A percentile compares a stretch with the other conserved stretches of the same genome.
These are phyloP conservation scores for Oleoguttula mirabilis DNA, from an alignment of 495 filamentous ascomycete species.

Conservation along the genomic window DNA sequence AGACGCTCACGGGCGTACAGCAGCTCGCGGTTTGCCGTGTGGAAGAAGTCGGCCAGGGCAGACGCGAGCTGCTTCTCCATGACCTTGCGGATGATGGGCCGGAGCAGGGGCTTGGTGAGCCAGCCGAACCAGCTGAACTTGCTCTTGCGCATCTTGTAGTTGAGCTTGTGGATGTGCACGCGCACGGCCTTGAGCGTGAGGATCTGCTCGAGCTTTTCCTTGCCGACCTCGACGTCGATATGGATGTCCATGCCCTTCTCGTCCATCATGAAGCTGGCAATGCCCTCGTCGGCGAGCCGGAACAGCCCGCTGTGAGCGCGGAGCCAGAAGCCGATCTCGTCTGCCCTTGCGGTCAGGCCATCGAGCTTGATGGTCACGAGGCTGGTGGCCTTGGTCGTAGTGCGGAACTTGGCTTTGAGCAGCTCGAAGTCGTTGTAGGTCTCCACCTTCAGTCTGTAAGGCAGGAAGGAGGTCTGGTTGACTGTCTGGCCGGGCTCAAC, in stretches of 20 bases:
- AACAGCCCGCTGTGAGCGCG: conserved; percentile 54
- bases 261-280: conserved; percentile 74
- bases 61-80: conserved; percentile 68
- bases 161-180: conserved; percentile 75
- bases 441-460: conserved; percentile 66
- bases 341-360: conserved; percentile 67
- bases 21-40: conserved; percentile 69
- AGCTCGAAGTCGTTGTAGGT: conserved; percentile 80
- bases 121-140: conserved; percentile 66
- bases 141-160: conserved; percentile 61
- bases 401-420: conserved; percentile 58
- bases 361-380: conserved; percentile 63
- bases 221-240: conserved; percentile 67
- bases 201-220: conserved; percentile 63
- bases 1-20: conserved; percentile 77
- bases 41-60: conserved; percentile 54
- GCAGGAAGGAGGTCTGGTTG: conserved; percentile 80
- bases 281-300: conserved; percentile 64
- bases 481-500: conserved; percentile 78
- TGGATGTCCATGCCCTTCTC: conserved; percentile 76
- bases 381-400: conserved; percentile 51
- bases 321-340: conserved; percentile 75
- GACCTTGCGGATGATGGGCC: conserved; percentile 62
- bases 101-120: conserved; percentile 75
- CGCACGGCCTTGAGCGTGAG: conserved; percentile 62